Evolutionary conservation across 148 eudicot species (phyloP).

Genomic region (Rhododendron kiyosumense): DNA sequence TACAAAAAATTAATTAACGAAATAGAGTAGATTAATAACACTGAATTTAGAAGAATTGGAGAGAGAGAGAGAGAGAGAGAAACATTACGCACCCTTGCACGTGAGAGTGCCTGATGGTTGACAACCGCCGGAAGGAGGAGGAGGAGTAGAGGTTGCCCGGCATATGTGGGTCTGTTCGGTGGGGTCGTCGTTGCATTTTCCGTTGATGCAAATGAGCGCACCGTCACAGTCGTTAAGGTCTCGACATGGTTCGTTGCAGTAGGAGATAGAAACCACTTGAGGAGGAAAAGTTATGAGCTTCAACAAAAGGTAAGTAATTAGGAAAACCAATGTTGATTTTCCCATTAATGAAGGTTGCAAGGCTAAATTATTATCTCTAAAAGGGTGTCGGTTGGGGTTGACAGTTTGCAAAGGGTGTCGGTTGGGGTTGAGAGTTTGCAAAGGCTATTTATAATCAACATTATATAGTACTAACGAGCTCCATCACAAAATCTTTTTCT

Average conservation of each 20-base stretch:
- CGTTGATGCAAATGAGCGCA: conserved; percentile 17
- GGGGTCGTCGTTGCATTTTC: conserved; percentile 24
- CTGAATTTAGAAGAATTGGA: no score
- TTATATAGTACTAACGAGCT: no score
- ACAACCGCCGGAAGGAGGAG: neutral
- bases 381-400: neutral
- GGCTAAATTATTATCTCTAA: neutral
- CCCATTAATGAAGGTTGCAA: neutral
- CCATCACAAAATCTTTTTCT: no score
- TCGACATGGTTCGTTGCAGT: conserved; percentile 22
- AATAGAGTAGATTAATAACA: no score
- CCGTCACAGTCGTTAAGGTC: conserved; percentile 19
- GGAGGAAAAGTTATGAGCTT: neutral
- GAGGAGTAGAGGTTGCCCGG: neutral
- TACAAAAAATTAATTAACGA: no score
- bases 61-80: no score
- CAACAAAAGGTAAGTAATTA: neutral
- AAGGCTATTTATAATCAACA: no score
- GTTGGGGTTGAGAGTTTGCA: neutral
- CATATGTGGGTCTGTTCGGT: conserved; percentile 14
- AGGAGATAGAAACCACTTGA: conserved; percentile 11
- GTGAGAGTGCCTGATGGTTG: neutral
- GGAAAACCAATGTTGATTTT: neutral
- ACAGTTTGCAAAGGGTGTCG: neutral
- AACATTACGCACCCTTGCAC: neutral